Base-by-base conservation (phyloP, 176 grass and related monocot species). In the Bolboschoenus planiculmis region DNA sequence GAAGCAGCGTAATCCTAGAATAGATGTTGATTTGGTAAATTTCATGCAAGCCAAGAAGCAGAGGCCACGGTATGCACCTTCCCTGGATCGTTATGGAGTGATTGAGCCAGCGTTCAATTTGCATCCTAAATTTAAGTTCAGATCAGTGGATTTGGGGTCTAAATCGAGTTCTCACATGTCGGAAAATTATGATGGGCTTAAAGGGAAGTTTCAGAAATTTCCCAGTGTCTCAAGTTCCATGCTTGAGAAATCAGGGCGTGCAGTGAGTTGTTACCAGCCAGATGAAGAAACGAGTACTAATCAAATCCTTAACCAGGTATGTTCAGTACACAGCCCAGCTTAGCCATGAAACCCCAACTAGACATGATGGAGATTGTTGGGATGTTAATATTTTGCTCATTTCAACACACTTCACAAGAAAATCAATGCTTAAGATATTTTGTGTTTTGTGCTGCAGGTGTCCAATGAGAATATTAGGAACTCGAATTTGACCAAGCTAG, bases 1-100 rank as follows among this genome's bases (percentile, higher is more conserved):
- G 53, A 91, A 88, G 83, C 85, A 95, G 83, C 36, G 86, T 64
- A 91, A 92, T 47, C 90, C 95, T 47, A 88, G 80, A 62, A 84
- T 98, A 76, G 90, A 94, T 61, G 77, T 74, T 54, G 92, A 95
- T 83, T 68, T 98, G 34, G 87, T 93, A 85, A 94, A 90, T 61
- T 98, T 95, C 62, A 83, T 93, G 89, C 87, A 89, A 78, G 86
- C 86, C 78, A 93, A 83, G 90, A 95, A 92, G 81, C 86, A 95
- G 29, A 88, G 36, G 51, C 88, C 80, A 21, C 36, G 85, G 36
- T 83, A 88, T 85, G 74, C 74, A 21, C 24, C 81, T 40, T 87
- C 60, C 60, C 89, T 90, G 85, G 87, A 88, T 44, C 80, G 84
- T 10, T 90, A 87, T 85, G 84, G 84, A 84, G 81, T 83, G 56